These are phyloP conservation scores for Citrullus amarus DNA, from an alignment of 306 rosid species.

Conservation along the genomic window DNA sequence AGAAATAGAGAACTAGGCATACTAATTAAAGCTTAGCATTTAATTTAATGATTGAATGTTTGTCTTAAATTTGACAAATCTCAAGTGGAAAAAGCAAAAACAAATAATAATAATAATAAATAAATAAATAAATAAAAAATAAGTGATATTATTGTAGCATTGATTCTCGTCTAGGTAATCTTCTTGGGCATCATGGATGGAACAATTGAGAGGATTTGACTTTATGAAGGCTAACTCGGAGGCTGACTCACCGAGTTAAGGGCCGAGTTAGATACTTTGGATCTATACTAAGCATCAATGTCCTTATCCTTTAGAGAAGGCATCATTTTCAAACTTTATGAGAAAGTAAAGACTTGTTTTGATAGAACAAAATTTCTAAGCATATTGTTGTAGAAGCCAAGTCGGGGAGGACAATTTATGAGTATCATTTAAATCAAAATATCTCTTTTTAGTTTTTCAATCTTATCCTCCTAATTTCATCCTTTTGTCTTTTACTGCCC, in stretches of 20 bases:
- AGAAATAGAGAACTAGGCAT: no score
- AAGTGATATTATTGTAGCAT: neutral
- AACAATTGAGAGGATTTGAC: neutral
- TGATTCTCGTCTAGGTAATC: neutral
- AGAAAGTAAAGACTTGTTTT: neutral
- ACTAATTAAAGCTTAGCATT: neutral
- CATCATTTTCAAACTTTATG: constrained; percentile 3
- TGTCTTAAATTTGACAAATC: neutral
- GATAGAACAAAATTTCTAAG: neutral
- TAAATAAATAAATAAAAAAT: no score
- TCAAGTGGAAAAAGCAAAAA: neutral
- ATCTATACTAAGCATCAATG: neutral
- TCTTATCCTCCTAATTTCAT: neutral
- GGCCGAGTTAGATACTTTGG: neutral
- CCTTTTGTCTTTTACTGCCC: neutral
- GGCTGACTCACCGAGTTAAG: neutral
- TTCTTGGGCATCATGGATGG: neutral
- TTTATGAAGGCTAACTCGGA: neutral
- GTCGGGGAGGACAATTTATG: neutral
- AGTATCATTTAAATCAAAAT: neutral
- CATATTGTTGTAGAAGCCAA: neutral
- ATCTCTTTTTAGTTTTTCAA: neutral
- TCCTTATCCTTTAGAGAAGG: neutral
- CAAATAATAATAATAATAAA: neutral
- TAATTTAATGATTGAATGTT: no score